phyloP scores from a whole-genome alignment of 2,329 filamentous ascomycete species.

The Penicillium olsonii region DNA sequence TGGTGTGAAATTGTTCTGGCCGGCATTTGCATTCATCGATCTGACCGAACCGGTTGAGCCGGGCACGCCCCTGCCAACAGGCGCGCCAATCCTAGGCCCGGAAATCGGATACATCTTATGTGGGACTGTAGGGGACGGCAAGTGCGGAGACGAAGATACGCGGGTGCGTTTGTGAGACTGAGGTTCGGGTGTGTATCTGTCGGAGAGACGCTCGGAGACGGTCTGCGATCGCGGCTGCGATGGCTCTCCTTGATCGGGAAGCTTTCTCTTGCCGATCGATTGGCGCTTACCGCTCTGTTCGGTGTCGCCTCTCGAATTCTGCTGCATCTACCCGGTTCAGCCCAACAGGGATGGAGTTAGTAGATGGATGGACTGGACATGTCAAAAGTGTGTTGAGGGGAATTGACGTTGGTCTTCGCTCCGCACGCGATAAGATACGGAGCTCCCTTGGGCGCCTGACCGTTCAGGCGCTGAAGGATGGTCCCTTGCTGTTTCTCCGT shows the following conservation, averaged over 20 bases:
- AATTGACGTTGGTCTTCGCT: conserved; percentile 22
- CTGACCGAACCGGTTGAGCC: conserved; percentile 36
- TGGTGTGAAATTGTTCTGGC: conserved; percentile 63
- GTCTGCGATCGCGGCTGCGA: conserved; percentile 40
- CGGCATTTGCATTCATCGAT: conserved; percentile 34
- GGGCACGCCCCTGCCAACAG: conserved; percentile 48
- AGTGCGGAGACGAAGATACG: conserved; percentile 29
- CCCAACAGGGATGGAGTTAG: conserved; percentile 22
- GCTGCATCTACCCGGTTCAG: conserved; percentile 47
- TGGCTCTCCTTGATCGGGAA: conserved; percentile 36
- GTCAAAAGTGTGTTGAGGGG: conserved; percentile 18
- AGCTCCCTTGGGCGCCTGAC: not conserved
- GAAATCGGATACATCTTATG: conserved; percentile 58
- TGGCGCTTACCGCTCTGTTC: conserved; percentile 48
- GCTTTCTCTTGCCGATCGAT: conserved; percentile 45
- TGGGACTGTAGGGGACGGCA: conserved; percentile 20
- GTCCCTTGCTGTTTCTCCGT: too few species aligned
- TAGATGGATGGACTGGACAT: conserved; percentile 14
- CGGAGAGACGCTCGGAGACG: conserved; percentile 49
- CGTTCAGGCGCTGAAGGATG: not conserved
- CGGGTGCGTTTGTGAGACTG: conserved; percentile 45
- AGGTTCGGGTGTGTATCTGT: conserved; percentile 26
- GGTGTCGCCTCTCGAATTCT: conserved; percentile 38
- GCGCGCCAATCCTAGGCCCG: conserved; percentile 39
- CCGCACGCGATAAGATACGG: conserved; percentile 29